These are phyloP conservation scores for Chalciporus pseudorubinellus DNA, from an alignment of 768 basidiomycete genomes.

Conservation along the genomic window DNA sequence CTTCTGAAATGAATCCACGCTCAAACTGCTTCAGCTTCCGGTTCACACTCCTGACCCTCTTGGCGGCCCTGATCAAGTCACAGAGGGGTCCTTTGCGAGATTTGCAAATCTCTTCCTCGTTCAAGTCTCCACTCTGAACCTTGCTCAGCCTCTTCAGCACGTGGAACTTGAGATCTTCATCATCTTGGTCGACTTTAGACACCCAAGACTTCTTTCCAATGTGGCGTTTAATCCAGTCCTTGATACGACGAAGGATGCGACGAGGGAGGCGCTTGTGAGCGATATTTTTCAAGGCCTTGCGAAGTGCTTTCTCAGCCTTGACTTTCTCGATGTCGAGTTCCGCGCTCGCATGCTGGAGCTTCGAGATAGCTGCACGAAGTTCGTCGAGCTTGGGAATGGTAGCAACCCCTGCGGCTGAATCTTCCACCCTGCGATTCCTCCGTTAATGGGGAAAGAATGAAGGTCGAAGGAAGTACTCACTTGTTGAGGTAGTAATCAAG, in stretches of 20 bases:
- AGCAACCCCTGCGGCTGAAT: slow-evolving; percentile 30
- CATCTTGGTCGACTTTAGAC: not conserved
- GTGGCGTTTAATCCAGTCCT: slow-evolving; percentile 30
- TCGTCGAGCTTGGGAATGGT: slow-evolving; percentile 35
- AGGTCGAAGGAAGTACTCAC: slow-evolving; percentile 38
- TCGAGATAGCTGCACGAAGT: slow-evolving; percentile 45
- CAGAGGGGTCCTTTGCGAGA: slow-evolving; percentile 33
- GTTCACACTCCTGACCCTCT: slow-evolving; percentile 58
- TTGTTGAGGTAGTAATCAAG: slow-evolving; percentile 58
- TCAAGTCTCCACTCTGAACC: not conserved
- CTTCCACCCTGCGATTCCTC: slow-evolving; percentile 46
- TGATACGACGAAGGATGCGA: slow-evolving; percentile 3
- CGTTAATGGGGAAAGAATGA: slow-evolving; percentile 21
- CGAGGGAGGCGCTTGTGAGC: not conserved
- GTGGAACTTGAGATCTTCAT: slow-evolving; percentile 1
- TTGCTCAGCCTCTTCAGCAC: slow-evolving; percentile 1
- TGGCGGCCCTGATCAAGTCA: slow-evolving; percentile 54
- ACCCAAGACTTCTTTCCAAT: not conserved
- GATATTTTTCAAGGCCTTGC: slow-evolving; percentile 40
- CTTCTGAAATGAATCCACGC: slow-evolving; percentile 75
- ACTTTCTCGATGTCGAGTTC: slow-evolving; percentile 59
- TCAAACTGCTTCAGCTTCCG: slow-evolving; percentile 70
- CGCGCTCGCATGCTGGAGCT: slow-evolving; percentile 49
- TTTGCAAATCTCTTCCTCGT: slow-evolving; percentile 8
- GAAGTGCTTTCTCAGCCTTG: slow-evolving; percentile 52